Evolutionary conservation across 2,329 filamentous ascomycete genomes (phyloP), one percentile per base, ranked within the genome.

Genomic region (Penicillium sp.): DNA sequence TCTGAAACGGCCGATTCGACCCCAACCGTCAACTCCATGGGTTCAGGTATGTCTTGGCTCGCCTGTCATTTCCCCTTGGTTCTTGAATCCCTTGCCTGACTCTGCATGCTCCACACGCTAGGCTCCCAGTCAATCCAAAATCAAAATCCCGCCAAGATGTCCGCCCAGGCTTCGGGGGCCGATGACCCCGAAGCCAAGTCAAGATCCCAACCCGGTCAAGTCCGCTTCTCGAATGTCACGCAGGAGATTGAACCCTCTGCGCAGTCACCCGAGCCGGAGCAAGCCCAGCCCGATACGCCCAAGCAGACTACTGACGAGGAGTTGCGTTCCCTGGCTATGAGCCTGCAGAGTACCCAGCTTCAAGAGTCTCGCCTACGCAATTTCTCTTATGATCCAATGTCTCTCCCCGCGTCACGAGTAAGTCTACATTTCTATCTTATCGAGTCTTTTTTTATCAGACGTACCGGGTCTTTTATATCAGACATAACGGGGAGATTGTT

Each of bases 301-400:
- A 54, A 34, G 27, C 39, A 49, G 62, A 48, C 62, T 64, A 41
- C 57, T 16, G 74, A 79, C 55, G 83, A 87, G 46, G 80, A 90
- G 62, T 74, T 94, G 46, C 80, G 79, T 56, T 82, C 82, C 49
- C 73, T 95, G 51, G 84, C 86, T 41, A 80, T 82, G 57, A 84
- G 81, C 20, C 74, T 95, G 22, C 85, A 89, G 55, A 81, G 82
- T 52, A 79, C 83, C 38, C 82, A 85, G 58, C 77, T 95, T 51
- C 90, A 96, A 71, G 85, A 90, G 59, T 79, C 82, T 47, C 82
- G 90, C 54, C 81, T 95, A 75, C 86, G 86, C 64, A 87, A 89
- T 64, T 95, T 89, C 70, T 84, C 86, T 35, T 97, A 90, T 63
- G 90, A 96, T 66, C 85, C 91, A 27, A 84, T 95, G 54, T 97